Percentiles rank a stretch among this genome's conserved stretches.
These are phyloP conservation scores for Strigomonas galati DNA, from an alignment of 208 protist genomes.

Conservation along the genomic window DNA sequence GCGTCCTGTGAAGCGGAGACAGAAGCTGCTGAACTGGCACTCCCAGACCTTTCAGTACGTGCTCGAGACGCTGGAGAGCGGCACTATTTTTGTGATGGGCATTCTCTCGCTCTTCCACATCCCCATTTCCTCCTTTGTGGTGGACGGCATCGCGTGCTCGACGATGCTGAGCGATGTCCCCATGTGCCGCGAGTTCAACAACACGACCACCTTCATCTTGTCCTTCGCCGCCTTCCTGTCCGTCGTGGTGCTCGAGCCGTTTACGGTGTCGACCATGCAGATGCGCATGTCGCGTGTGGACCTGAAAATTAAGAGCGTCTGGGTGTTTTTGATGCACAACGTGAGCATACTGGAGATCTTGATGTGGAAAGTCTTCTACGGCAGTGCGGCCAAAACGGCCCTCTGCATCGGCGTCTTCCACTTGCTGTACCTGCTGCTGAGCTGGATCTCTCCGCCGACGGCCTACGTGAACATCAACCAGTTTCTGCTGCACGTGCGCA, in stretches of 20 bases:
- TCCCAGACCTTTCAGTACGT: conserved; percentile 18
- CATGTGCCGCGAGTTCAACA: conserved; percentile 29
- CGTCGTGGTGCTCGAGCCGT: conserved; percentile 36
- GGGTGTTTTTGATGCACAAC: conserved; percentile 35
- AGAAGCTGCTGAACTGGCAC: conserved; percentile 8
- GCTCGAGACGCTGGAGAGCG: conserved; percentile 29
- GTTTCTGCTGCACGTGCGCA: conserved; percentile 28
- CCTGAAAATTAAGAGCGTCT: conserved; percentile 32
- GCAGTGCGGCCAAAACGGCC: conserved; percentile 35
- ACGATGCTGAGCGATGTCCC: conserved; percentile 56
- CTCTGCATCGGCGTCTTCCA: conserved; percentile 43
- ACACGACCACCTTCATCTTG: conserved; percentile 24
- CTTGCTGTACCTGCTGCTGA: conserved; percentile 21
- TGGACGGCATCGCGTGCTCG: conserved; percentile 60
- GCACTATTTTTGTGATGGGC: conserved; percentile 27
- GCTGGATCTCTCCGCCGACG: conserved; percentile 28
- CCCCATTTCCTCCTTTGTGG: conserved; percentile 38
- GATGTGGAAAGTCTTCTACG: conserved; percentile 80
- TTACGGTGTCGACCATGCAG: conserved; percentile 30
- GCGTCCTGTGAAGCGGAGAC: conserved; percentile 3
- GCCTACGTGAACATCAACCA: conserved; percentile 68
- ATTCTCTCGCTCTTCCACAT: conserved; percentile 45
- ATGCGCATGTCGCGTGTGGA: conserved; percentile 45
- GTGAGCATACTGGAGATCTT: conserved; percentile 36
- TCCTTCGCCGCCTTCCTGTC: conserved; percentile 31